Evolutionary conservation across 1,284 basidiomycete genomes (phyloP), one percentile per base, ranked within the genome.

Genomic region (Athelia sp.): DNA sequence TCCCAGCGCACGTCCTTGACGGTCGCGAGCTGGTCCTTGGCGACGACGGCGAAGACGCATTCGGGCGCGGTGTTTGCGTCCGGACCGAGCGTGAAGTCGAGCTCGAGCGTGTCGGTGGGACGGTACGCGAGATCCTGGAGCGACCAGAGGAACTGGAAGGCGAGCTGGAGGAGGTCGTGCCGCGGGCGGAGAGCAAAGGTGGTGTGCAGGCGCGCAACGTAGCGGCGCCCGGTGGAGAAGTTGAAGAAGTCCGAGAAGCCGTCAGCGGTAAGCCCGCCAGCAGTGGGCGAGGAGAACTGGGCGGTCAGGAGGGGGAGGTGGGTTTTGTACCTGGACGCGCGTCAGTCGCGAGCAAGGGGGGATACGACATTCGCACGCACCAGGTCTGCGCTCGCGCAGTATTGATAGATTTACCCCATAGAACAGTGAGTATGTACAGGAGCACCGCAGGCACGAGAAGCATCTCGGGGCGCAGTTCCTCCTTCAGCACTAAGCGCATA

Each of bases 221-320:
- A 84, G 52, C 87, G 83, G 51, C 93, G 76, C 51, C 93, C 93
- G 1, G 91, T 92, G 26, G 90, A 91, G 69, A 87, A 96, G 58
- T 77, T 75, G 69, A 92, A 90, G 64, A 84, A 89, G 69, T 90
- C 85, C 4, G 82, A 77, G 56, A 84, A 75, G 15, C 90, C 90
- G 60, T 93, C 90, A 43, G 69, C 57, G 38, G 75, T 73, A 49
- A 81, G 64, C n/a, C 76, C 66, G n/a, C 70, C 72, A 23, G 70
- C 66, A 50, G 75, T 52, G 54, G 88, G 84, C 43, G 71, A 76
- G 21, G 86, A 84, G 65, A 91, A 91, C 60, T 91, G 87, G 38
- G 74, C 66, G 40, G 73, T 64, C 52, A 86, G 78, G 50, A 87
- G 63, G 11, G 74, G 67, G 15, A 67, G 63, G 62, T 88, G 78